Base-by-base conservation (phyloP, 495 filamentous ascomycete genomes). In the Cercophora newfieldiana region DNA sequence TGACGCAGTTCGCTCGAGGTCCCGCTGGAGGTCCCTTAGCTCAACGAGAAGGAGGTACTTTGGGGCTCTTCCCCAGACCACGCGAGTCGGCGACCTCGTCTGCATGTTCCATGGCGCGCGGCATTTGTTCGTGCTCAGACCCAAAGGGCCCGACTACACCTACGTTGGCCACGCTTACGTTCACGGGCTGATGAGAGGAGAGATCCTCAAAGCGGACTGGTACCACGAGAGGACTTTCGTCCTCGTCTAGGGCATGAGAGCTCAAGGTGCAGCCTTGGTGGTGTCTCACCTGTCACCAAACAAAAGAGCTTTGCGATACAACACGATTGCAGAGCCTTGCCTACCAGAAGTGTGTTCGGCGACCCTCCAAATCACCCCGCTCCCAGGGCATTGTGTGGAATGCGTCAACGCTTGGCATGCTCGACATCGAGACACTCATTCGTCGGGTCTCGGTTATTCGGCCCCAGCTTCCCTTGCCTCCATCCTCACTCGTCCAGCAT, bases 171-270 rank as follows among this genome's bases (percentile, higher is more conserved):
- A 19, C 7, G 51, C 61, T 28, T 64, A 64, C 28, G 49, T 64
- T 26, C 61, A 64, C 37, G 61, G 61, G n/a, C 29, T 64, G 49
- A 64, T 64, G 61, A 14, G 25, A 21, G 61, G 61, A 22, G 47
- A 64, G 61, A 24, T 55, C 1, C 30, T 64, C 26, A 5, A 26
- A n/a, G 30, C 19, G 30, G n/a, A 37, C 22, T 64, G 61, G 61
- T 64, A 64, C 47, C 7, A 3, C 30, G 33, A 64, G 50, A 37
- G 33, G 30, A 37, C 19, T 2, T 51, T 63, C 21, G 19, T 47
- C n/a, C 44, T 63, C n/a, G 44, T 37, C n/a, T 58, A 8, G 33
- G 26, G 48, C 24, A 33, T 33, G n/a, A n/a, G n/a, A n/a, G n/a
- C n/a, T n/a, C n/a, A n/a, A n/a, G n/a, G n/a, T n/a, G n/a, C n/a